Percentiles rank a stretch among this genome's conserved stretches.
phyloP scores from a whole-genome alignment of 164 flowering plant genomes.

The Tinospora cordifolia region DNA sequence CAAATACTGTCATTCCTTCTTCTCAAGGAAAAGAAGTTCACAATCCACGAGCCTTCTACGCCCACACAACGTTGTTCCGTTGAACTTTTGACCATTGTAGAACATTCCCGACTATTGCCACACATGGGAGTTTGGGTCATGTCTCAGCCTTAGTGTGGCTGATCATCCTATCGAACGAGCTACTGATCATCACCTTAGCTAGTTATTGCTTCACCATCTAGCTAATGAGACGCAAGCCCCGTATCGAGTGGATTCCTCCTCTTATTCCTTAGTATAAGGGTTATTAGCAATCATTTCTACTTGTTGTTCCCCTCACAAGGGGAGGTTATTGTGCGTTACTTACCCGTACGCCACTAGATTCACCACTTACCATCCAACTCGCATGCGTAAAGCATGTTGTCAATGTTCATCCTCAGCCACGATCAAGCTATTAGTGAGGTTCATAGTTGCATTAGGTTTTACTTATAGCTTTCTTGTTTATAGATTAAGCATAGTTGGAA shows the following conservation, averaged over 20 bases:
- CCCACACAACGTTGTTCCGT: background rate
- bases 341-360: slow-evolving; percentile 4
- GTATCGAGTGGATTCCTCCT: background rate
- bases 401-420: background rate
- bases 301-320: slow-evolving; percentile 8
- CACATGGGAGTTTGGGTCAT: background rate
- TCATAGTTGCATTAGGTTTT: background rate
- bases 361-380: background rate
- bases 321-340: slow-evolving; percentile 7
- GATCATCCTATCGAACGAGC: no score
- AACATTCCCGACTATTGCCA: background rate
- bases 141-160: no score
- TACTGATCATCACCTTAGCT: no score
- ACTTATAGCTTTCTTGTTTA: background rate
- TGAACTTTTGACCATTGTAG: background rate
- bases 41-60: background rate
- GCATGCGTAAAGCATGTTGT: slow-evolving; percentile 5
- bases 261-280: background rate
- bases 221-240: background rate
- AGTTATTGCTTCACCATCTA: background rate
- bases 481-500: background rate
- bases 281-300: slow-evolving; percentile 5
- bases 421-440: background rate
- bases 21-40: background rate
- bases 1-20: background rate